phyloP scores from a whole-genome alignment of 2,329 filamentous ascomycete genomes.

The Fusarium buharicum region DNA sequence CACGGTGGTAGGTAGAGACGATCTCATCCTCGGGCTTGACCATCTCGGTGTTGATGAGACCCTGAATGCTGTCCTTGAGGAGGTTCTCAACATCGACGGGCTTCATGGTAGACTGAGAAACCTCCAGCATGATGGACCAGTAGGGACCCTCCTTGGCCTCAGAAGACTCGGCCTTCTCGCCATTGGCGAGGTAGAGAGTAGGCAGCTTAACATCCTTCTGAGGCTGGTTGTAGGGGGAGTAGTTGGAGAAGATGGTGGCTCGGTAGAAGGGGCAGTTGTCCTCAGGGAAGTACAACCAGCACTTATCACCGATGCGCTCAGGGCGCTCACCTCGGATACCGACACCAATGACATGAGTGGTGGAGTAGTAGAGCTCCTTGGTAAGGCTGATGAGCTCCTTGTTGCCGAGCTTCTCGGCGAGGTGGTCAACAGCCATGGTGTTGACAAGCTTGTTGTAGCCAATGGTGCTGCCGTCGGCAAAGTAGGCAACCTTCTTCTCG shows the following conservation, averaged over 20 bases:
- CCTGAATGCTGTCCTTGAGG: slow-evolving; percentile 91
- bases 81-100: slow-evolving; percentile 87
- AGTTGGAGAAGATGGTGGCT: slow-evolving; percentile 99
- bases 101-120: slow-evolving; percentile 96
- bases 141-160: slow-evolving; percentile 89
- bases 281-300: slow-evolving; percentile 99
- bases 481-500: slow-evolving; percentile 81
- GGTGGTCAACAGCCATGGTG: slow-evolving; percentile 94
- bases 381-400: slow-evolving; percentile 82
- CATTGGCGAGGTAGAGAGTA: slow-evolving; percentile 85
- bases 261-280: slow-evolving; percentile 99
- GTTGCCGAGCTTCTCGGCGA: slow-evolving; percentile 89
- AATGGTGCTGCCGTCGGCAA: slow-evolving; percentile 87
- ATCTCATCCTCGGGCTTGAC: slow-evolving; percentile 91
- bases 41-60: slow-evolving; percentile 98
- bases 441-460: slow-evolving; percentile 92
- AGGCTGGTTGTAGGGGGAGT: slow-evolving; percentile 98
- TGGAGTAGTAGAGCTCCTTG: slow-evolving; percentile 96
- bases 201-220: slow-evolving; percentile 82
- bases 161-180: slow-evolving; percentile 78
- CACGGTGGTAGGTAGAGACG: slow-evolving; percentile 96
- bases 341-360: slow-evolving; percentile 96
- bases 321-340: slow-evolving; percentile 91
- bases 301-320: slow-evolving; percentile 98
- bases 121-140: slow-evolving; percentile 99